A percentile compares a stretch with the other conserved stretches of the same genome.
Evolutionary conservation across 2,329 filamentous ascomycete genomes (phyloP).

Genomic region (Xylariales sp.): DNA sequence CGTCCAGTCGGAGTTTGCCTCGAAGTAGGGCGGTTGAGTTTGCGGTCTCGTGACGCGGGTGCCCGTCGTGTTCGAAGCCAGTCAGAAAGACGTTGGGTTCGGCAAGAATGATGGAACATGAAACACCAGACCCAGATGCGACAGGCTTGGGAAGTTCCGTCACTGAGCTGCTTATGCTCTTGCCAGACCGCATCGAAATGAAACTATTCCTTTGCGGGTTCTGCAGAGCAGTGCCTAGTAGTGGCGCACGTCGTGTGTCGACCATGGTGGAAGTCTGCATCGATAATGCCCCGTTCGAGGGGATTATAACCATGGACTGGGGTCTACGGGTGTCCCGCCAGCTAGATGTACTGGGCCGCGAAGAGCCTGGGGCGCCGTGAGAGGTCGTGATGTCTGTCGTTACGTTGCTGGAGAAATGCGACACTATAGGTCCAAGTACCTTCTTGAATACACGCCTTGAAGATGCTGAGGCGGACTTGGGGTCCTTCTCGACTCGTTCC

Average conservation of each 20-base stretch:
- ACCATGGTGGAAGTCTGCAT: conserved; percentile 23
- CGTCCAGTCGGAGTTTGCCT: conserved; percentile 74
- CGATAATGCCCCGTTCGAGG: conserved; percentile 15
- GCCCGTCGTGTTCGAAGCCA: conserved; percentile 70
- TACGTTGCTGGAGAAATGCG: conserved; percentile 18
- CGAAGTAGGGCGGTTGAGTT: conserved; percentile 75
- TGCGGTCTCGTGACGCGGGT: conserved; percentile 47
- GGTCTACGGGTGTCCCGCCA: conserved; percentile 5
- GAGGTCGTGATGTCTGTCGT: conserved; percentile 14
- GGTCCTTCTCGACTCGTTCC: conserved; percentile 14
- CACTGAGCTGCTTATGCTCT: conserved; percentile 45
- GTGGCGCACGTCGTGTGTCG: conserved; percentile 22
- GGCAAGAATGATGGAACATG: conserved; percentile 68
- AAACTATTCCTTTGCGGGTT: conserved; percentile 42
- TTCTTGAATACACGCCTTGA: conserved; percentile 30
- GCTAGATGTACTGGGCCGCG: conserved; percentile 9
- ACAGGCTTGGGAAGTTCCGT: conserved; percentile 64
- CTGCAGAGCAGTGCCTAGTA: conserved; percentile 19
- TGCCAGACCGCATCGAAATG: conserved; percentile 46
- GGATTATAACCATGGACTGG: conserved; percentile 19
- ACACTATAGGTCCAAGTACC: conserved; percentile 26
- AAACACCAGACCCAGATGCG: conserved; percentile 71
- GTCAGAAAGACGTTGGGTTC: conserved; percentile 78
- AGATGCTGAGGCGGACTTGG: conserved; percentile 18
- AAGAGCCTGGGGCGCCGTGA: conserved; percentile 10